Evolutionary conservation across 257 asterid species (phyloP).

Genomic region (Perilla frutescens): DNA sequence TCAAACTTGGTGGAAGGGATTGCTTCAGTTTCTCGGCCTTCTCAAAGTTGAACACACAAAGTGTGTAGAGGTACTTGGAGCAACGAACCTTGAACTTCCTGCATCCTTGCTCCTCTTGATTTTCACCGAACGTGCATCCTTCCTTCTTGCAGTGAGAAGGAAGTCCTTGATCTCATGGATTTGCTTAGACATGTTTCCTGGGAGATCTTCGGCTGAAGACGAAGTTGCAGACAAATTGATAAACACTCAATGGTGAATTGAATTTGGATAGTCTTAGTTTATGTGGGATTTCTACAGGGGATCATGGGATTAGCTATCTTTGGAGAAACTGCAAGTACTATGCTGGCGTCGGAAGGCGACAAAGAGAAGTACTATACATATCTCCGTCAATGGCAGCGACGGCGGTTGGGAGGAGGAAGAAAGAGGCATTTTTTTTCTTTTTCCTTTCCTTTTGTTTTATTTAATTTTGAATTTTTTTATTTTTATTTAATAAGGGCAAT

Average conservation of each 20-base stretch:
- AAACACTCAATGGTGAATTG: conserved; percentile 29
- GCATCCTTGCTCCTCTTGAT: conserved; percentile 53
- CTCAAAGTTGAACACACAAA: conserved; percentile 51
- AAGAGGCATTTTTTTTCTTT: no score
- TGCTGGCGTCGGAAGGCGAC: no score
- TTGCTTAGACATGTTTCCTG: conserved; percentile 48
- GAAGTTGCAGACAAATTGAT: conserved; percentile 2
- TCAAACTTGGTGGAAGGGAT: conserved; percentile 55
- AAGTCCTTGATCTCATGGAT: conserved; percentile 57
- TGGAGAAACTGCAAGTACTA: no score
- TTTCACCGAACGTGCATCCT: conserved; percentile 50
- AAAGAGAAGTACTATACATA: no score
- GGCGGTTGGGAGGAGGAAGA: no score
- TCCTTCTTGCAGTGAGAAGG: conserved; percentile 56
- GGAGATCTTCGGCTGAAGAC: conserved; percentile 8
- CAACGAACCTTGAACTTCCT: conserved; percentile 59
- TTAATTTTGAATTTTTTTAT: no score
- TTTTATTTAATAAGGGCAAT: no score
- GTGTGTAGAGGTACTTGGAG: conserved; percentile 58
- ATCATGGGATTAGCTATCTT: no score
- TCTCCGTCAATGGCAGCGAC: no score
- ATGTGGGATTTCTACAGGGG: no score
- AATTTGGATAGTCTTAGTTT: no score
- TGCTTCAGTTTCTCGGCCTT: conserved; percentile 57
- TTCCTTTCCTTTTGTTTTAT: no score